phyloP scores from a whole-genome alignment of 768 basidiomycete genomes.

The Amanita polypyramis region DNA sequence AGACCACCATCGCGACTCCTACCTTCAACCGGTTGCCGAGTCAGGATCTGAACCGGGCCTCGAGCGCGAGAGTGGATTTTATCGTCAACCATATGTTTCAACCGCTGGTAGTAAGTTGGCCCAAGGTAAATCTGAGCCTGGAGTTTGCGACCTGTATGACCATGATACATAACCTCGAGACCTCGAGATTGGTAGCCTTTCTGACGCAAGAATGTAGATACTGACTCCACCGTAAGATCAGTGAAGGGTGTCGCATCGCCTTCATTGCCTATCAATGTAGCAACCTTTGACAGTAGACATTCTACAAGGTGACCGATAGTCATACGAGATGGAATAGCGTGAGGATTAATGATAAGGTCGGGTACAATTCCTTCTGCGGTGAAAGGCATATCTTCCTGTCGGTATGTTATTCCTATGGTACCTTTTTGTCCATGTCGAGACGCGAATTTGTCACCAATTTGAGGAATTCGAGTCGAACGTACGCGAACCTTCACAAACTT shows the following conservation, averaged over 20 bases:
- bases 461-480: slow-evolving; percentile 90
- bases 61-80: slow-evolving; percentile 98
- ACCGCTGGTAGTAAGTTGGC: slow-evolving; percentile 96
- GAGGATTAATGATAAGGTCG: slow-evolving; percentile 97
- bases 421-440: slow-evolving; percentile 99
- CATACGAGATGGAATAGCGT: slow-evolving; percentile 99
- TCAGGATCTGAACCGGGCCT: slow-evolving; percentile 96
- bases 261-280: slow-evolving; percentile 92
- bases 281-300: slow-evolving; percentile 92
- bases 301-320: slow-evolving; percentile 99
- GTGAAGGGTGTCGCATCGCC: slow-evolving; percentile 99
- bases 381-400: slow-evolving; percentile 99
- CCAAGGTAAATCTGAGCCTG: slow-evolving; percentile 98
- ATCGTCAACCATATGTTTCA: slow-evolving; percentile 99
- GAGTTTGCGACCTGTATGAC: slow-evolving; percentile 95
- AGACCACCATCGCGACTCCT: slow-evolving; percentile 97
- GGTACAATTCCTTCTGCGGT: slow-evolving; percentile 94
- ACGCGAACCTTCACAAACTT: slow-evolving; percentile 99
- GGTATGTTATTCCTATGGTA: slow-evolving; percentile 98
- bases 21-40: slow-evolving; percentile 96
- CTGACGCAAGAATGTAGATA: slow-evolving; percentile 82
- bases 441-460: slow-evolving; percentile 98
- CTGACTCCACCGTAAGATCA: slow-evolving; percentile 93
- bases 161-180: slow-evolving; percentile 97
- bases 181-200: slow-evolving; percentile 97